Conservation (phyloP, 1,284 basidiomycete genomes). For the Cryptococcus floricola region DNA sequence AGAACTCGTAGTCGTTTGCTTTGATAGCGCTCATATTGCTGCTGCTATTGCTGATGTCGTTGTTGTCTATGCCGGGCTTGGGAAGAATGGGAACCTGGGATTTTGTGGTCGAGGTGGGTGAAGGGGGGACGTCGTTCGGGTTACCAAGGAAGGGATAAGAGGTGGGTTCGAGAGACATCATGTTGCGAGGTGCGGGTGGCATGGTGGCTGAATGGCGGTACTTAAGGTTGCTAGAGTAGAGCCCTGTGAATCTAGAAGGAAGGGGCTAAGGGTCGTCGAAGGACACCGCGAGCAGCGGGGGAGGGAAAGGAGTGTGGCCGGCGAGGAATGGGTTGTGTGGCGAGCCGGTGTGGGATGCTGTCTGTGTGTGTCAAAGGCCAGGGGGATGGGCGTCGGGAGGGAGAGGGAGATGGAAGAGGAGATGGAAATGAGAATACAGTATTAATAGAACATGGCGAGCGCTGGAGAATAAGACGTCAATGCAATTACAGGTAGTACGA, state of each 20-base stretch:
- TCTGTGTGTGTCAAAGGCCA: not conserved
- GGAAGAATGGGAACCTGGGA: too few relatives aligned
- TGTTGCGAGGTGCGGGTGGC: conserved; percentile 1
- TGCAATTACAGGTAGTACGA: too few relatives aligned
- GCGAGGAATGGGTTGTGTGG: not conserved
- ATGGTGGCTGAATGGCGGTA: not conserved
- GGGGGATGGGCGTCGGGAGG: too few relatives aligned
- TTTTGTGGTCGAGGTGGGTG: not conserved
- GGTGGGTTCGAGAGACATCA: not conserved
- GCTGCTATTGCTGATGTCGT: not conserved
- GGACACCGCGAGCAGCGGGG: too few relatives aligned
- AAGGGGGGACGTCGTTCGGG: not conserved
- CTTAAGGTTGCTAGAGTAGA: not conserved
- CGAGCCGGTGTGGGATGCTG: not conserved
- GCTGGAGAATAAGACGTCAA: too few relatives aligned
- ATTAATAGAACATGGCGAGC: too few relatives aligned
- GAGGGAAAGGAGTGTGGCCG: not conserved
- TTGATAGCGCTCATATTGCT: not conserved
- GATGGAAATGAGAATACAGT: too few relatives aligned
- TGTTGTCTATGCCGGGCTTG: too few relatives aligned
- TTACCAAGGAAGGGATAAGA: not conserved
- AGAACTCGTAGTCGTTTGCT: conserved; percentile 13
- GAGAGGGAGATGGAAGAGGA: too few relatives aligned
- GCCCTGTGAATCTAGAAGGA: not conserved
- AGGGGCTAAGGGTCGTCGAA: not conserved